Evolutionary conservation across 2,329 filamentous ascomycete genomes (phyloP), one percentile per base, ranked within the genome.

Genomic region (Aureobasidium sp.): DNA sequence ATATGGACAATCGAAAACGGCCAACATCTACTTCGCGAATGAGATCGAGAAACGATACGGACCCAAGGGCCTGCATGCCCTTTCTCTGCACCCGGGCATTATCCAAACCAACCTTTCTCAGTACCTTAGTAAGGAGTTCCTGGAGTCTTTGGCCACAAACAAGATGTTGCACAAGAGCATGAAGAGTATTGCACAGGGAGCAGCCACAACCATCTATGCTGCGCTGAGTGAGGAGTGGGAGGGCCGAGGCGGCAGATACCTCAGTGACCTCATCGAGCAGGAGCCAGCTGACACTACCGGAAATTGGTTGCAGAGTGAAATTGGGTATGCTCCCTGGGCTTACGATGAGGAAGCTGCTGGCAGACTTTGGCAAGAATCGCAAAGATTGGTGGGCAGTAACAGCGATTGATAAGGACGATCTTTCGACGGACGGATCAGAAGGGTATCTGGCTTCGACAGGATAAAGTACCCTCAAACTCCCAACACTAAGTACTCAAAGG

Each of bases 1-100:
- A 0, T 85, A 84, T 63, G 76, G 72, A 0, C 77, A 81, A 63
- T 73, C 73, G 55, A 85, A 85, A 65, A 75, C 75, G 0, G 81
- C 82, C 16, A 81, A 80, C 63, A 75, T 83, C 27, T 80, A 75
- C 66, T 76, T 80, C 58, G 76, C 81, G 2, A 82, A 79, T 64
- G 74, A 80, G 60, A 74, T 84, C n/a, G 80, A 83, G 32, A 74
- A 80, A 0, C 74, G 72, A 1, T 83, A 81, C 65, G 78, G 77
- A 3, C 25, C 67, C 0, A 66, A 70, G 3, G 76, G 77, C 10
- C 64, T 84, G 0, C 79, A 80, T 58, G 79, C 74, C 0, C 68
- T 71, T 16, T 73, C 73, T 25, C 60, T 81, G 6, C 77, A 81
- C 60, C 82, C 81, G 0, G 81, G 82, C 9, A 71, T 74, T 3